Evolutionary conservation across 2,329 filamentous ascomycete species (phyloP).

Genomic region (Neonectria punicea): DNA sequence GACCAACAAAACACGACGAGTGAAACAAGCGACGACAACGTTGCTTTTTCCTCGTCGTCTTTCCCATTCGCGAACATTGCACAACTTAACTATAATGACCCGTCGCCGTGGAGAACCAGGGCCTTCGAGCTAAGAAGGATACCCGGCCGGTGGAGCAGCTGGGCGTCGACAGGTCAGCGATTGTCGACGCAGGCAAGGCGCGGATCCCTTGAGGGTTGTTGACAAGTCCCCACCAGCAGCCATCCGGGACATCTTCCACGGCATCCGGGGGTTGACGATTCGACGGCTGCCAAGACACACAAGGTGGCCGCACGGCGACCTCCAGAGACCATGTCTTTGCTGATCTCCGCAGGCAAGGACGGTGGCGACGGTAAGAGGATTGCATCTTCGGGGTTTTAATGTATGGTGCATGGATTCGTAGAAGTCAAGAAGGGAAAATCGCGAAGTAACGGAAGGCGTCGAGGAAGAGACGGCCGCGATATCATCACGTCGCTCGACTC

Average conservation of each 20-base stretch:
- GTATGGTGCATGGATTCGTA: not conserved
- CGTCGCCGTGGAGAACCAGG: not conserved
- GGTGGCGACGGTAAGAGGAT: constrained; percentile 14
- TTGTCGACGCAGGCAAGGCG: constrained; percentile 7
- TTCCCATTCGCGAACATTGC: constrained; percentile 1
- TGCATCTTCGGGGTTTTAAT: not conserved
- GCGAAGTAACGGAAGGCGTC: not conserved
- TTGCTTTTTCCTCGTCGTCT: constrained; percentile 20
- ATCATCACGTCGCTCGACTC: not conserved
- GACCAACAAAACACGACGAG: not conserved
- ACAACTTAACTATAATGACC: constrained; percentile 3
- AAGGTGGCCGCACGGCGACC: not conserved
- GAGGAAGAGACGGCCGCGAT: not conserved
- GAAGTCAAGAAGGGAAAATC: constrained; percentile 1
- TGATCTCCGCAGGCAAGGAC: constrained; percentile 18
- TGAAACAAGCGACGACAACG: not conserved
- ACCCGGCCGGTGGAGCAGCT: not conserved
- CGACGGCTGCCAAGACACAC: not conserved
- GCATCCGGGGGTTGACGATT: constrained; percentile 13
- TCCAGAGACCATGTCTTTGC: not conserved
- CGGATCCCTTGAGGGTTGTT: constrained; percentile 10
- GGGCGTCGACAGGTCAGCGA: constrained; percentile 6
- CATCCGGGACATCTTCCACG: constrained; percentile 3
- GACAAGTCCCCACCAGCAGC: not conserved
- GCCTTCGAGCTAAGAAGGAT: not conserved